Percentiles rank a stretch among this genome's conserved stretches.
These are phyloP conservation scores for Coemansia umbellata DNA, from an alignment of 192 early-diverging fungal genomes.

Conservation along the genomic window DNA sequence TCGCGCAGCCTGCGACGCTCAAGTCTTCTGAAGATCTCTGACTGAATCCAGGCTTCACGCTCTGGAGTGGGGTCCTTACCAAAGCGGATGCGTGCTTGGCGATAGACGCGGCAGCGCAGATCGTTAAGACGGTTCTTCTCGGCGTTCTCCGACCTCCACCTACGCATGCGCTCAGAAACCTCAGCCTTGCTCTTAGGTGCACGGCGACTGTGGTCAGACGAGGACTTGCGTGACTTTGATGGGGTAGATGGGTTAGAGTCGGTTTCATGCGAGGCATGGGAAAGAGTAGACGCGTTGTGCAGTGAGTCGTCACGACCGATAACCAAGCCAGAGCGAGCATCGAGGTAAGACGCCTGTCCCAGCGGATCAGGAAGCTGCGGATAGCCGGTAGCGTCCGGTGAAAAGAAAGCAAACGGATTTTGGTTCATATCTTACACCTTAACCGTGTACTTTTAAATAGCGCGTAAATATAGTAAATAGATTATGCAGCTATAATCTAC, in stretches of 20 bases:
- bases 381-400: slow-evolving; percentile 31
- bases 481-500: no score
- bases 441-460: no score
- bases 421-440: no score
- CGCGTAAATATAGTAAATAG: no score
- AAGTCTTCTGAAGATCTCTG: slow-evolving; percentile 56
- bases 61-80: slow-evolving; percentile 58
- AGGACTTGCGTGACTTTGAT: slow-evolving; percentile 26
- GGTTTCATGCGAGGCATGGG: slow-evolving; percentile 40
- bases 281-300: slow-evolving; percentile 39
- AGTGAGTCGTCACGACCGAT: slow-evolving; percentile 36
- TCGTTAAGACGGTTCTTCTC: slow-evolving; percentile 64
- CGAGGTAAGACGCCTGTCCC: slow-evolving; percentile 24
- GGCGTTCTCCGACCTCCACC: slow-evolving; percentile 51
- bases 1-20: slow-evolving; percentile 49
- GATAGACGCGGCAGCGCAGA: slow-evolving; percentile 69
- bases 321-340: slow-evolving; percentile 11
- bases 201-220: slow-evolving; percentile 21
- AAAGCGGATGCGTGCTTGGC: slow-evolving; percentile 58
- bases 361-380: slow-evolving; percentile 39
- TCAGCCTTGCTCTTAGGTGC: slow-evolving; percentile 51
- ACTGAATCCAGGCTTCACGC: slow-evolving; percentile 61
- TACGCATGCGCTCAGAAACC: slow-evolving; percentile 52
- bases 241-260: slow-evolving; percentile 45
- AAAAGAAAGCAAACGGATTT: slow-evolving; percentile 49